Conservation (phyloP, 2,329 filamentous ascomycete species). For the Exophiala viscosa region DNA sequence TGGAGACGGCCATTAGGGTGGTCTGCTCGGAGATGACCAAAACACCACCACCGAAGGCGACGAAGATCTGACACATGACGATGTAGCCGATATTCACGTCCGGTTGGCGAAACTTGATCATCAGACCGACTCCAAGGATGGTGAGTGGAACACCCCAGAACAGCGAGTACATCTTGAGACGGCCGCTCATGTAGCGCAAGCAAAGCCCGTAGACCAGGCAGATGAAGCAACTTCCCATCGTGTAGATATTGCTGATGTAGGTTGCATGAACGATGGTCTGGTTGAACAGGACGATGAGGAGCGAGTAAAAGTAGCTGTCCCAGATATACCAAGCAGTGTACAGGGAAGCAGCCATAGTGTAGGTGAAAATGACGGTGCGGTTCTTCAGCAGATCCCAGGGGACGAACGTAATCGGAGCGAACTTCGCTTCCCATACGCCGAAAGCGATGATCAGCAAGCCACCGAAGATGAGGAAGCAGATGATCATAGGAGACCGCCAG, state of each 20-base stretch:
- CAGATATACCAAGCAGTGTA: slow-evolving; percentile 32
- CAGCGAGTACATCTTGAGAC: slow-evolving; percentile 48
- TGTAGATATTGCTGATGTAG: slow-evolving; percentile 49
- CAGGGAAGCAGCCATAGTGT: slow-evolving; percentile 18
- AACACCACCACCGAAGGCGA: slow-evolving; percentile 50
- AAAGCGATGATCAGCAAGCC: slow-evolving; percentile 52
- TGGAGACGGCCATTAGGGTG: slow-evolving; percentile 52
- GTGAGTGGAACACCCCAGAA: slow-evolving; percentile 49
- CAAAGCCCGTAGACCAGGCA: slow-evolving; percentile 51
- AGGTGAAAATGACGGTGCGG: slow-evolving; percentile 25
- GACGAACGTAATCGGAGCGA: slow-evolving; percentile 52
- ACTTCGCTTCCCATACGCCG: slow-evolving; percentile 51
- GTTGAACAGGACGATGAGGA: slow-evolving; percentile 23
- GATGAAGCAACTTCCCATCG: slow-evolving; percentile 51
- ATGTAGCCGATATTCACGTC: slow-evolving; percentile 48
- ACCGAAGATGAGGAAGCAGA: slow-evolving; percentile 53
- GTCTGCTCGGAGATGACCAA: slow-evolving; percentile 53
- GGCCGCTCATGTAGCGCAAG: slow-evolving; percentile 43
- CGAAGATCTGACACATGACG: slow-evolving; percentile 52
- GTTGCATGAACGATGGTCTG: slow-evolving; percentile 17
- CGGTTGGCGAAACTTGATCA: slow-evolving; percentile 53
- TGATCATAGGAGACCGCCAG: slow-evolving; percentile 46
- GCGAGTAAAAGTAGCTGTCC: slow-evolving; percentile 31
- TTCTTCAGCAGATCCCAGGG: slow-evolving; percentile 45
- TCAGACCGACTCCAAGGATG: slow-evolving; percentile 49